A percentile compares a stretch with the other conserved stretches of the same genome.
These are phyloP conservation scores for Diutina scorzettiae DNA, from an alignment of 1,139 yeast species.

Conservation along the genomic window DNA sequence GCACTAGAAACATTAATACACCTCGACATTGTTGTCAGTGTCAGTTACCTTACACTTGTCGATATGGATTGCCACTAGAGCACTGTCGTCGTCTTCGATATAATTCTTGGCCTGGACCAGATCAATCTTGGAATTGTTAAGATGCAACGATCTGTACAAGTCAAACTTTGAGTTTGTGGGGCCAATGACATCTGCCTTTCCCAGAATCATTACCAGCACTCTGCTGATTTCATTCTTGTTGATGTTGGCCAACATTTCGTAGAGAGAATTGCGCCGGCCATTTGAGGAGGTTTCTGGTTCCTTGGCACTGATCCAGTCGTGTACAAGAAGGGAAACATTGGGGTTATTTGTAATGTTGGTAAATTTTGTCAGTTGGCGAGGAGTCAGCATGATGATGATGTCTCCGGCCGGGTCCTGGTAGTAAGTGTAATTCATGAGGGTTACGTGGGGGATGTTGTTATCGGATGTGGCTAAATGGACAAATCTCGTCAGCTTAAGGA, in stretches of 20 bases:
- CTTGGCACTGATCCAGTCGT: constrained; percentile 72
- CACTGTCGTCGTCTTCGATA: constrained; percentile 35
- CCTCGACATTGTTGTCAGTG: constrained; percentile 51
- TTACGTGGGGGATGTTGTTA: constrained; percentile 64
- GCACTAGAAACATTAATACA: constrained; percentile 15
- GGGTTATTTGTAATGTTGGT: constrained; percentile 56
- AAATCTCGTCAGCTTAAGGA: constrained; percentile 49
- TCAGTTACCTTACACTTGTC: constrained; percentile 73
- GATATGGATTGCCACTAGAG: constrained; percentile 53
- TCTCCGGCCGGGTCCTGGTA: constrained; percentile 27
- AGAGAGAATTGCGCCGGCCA: constrained; percentile 30
- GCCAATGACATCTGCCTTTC: constrained; percentile 49
- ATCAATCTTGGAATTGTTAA: constrained; percentile 57
- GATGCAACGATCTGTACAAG: constrained; percentile 46
- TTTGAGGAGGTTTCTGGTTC: constrained; percentile 10
- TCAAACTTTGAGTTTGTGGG: constrained; percentile 26
- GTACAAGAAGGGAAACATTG: constrained; percentile 66
- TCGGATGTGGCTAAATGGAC: constrained; percentile 75
- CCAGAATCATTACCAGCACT: constrained; percentile 68
- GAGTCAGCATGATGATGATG: constrained; percentile 58
- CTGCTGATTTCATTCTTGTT: constrained; percentile 69
- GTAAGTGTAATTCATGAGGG: constrained; percentile 80
- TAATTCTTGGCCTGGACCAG: constrained; percentile 45
- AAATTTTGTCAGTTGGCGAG: constrained; percentile 57
- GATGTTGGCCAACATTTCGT: constrained; percentile 54